Conservation (phyloP, 164 flowering plant genomes). For the Litsea cubeba region DNA sequence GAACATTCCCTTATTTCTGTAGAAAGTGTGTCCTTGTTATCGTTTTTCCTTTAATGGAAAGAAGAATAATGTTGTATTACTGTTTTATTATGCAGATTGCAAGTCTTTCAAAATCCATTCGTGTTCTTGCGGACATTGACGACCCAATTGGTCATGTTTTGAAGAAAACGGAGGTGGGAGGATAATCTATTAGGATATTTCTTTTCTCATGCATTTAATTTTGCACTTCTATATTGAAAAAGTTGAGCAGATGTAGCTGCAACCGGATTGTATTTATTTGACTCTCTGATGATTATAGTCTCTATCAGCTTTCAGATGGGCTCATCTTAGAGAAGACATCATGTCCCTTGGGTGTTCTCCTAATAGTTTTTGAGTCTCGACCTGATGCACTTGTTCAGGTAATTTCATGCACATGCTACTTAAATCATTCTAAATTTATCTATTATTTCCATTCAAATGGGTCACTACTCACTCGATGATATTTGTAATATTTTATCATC, state of each 20-base stretch:
- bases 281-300: neutral
- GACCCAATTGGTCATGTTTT: slow-evolving; percentile 84
- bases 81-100: slow-evolving; percentile 40
- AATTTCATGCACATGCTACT: neutral
- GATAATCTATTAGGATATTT: neutral
- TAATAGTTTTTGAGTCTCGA: slow-evolving; percentile 96
- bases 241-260: neutral
- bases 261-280: neutral
- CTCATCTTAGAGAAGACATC: slow-evolving; percentile 87
- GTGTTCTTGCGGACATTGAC: slow-evolving; percentile 88
- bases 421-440: neutral
- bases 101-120: slow-evolving; percentile 78
- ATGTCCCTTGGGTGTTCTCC: slow-evolving; percentile 87
- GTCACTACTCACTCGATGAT: neutral
- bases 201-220: neutral
- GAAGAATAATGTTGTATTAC: neutral
- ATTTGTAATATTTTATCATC: neutral
- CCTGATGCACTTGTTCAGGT: slow-evolving; percentile 99
- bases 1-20: neutral
- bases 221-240: no score
- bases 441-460: neutral
- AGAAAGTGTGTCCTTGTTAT: neutral
- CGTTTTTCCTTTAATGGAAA: neutral
- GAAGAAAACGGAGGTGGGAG: slow-evolving; percentile 75
- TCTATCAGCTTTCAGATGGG: slow-evolving; percentile 83